Percentiles rank a stretch among this genome's conserved stretches.
Conservation (phyloP, 345 rosid genomes). For the Lenwebbia sp. region DNA sequence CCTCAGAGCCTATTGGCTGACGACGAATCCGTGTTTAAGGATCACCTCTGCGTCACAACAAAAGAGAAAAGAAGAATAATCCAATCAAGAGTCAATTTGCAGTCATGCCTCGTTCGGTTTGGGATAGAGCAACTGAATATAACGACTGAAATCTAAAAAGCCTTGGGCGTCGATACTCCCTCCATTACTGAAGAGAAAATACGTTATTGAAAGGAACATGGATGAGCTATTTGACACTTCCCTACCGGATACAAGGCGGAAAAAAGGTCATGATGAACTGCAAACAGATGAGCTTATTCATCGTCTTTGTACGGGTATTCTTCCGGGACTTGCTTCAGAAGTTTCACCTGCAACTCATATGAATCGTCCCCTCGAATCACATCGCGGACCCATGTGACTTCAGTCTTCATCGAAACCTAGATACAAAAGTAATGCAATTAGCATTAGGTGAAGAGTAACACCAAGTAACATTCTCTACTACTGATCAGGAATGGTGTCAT, state of each 20-base stretch:
- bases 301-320: conserved; percentile 96
- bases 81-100: background rate
- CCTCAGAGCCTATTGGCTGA: background rate
- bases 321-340: conserved; percentile 73
- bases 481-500: background rate
- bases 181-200: background rate
- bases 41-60: background rate
- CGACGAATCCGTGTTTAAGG: background rate
- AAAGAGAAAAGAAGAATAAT: background rate
- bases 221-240: background rate
- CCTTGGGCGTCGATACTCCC: background rate
- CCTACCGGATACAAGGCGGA: background rate
- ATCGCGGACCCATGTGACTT: conserved; percentile 76
- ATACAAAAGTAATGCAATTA: background rate
- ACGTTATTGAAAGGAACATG: background rate
- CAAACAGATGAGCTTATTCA: conserved; percentile 26
- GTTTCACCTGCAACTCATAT: conserved; percentile 81
- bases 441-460: background rate
- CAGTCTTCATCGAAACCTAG: conserved; percentile 95
- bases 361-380: conserved; percentile 81
- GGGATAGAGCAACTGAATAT: background rate
- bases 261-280: background rate
- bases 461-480: background rate
- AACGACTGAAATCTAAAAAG: background rate
- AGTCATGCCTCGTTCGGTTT: background rate